Base-by-base conservation (phyloP, 2,329 filamentous ascomycete genomes). In the Aspergillus fructus region DNA sequence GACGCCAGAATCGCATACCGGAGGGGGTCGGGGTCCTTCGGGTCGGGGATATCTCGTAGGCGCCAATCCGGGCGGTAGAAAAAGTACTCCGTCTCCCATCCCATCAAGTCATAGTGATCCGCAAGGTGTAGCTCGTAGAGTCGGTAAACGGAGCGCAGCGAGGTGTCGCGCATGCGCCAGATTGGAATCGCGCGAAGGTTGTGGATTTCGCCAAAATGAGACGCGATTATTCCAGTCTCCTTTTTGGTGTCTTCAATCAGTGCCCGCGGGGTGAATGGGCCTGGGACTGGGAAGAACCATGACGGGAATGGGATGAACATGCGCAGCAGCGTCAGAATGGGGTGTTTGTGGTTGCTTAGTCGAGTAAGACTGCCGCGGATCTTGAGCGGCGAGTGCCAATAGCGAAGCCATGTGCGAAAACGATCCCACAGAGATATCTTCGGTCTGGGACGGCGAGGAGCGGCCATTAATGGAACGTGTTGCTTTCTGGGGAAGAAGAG, bases 251-350 rank as follows among this genome's bases (percentile, higher is more conserved):
- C 49, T 13, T 66, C 56, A 12, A 63, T 58, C 2, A 66, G 50
- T 8, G 45, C 55, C 8, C 53, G 52, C 4, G 61, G 58, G 34
- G 66, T 47, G 5, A 63, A 50, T n/a, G 59, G 59, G 0, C 55
- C 64, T 3, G 68, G 65, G 3, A 71, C 51, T 5, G 56, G 55
- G 13, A 69, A 66, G n/a, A 55, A 58, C 66, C 66, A 69, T 37
- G 61, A 58, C 13, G 66, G 68, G 21, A 61, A 64, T 7, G 67
- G 66, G 8, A 65, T 56, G 21, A 67, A 63, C 46, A 70, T 23
- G 19, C 60, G 59, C 8, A 70, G 34, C 3, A 71, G 57, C 2
- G 60, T 45, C 5, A 63, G 57, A 4, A 63, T 46, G 9, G 67
- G 66, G 21, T 62, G 49, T 41, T 63, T 55, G 41, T 64, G 57